Percentiles rank a stretch among this genome's conserved stretches.
Evolutionary conservation across 2,329 filamentous ascomycete species (phyloP).

Genomic region (Sporothrix phasma): DNA sequence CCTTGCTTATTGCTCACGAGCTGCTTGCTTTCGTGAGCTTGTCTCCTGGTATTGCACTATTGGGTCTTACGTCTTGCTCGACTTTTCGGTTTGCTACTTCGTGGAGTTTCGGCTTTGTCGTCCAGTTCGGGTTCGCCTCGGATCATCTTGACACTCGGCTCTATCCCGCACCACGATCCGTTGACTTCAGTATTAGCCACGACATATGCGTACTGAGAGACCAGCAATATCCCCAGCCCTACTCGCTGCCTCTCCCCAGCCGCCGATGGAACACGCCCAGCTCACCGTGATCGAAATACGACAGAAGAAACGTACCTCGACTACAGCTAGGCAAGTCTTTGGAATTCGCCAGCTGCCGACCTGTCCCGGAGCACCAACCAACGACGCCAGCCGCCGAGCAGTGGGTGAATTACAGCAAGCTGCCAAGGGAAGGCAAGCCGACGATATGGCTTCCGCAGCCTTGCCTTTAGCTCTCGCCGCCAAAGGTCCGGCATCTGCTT

Average conservation of each 20-base stretch:
- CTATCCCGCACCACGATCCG: neutral
- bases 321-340: neutral
- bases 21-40: constrained; percentile 3
- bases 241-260: neutral
- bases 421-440: neutral
- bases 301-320: neutral
- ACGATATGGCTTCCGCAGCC: neutral
- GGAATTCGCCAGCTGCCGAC: neutral
- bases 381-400: neutral
- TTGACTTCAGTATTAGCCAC: neutral
- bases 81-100: neutral
- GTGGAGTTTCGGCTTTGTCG: neutral
- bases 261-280: neutral
- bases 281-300: neutral
- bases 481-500: neutral
- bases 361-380: neutral
- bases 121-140: neutral
- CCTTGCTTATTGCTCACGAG: neutral
- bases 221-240: neutral
- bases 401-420: neutral
- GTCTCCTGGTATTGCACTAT: neutral
- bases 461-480: neutral
- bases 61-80: constrained; percentile 3
- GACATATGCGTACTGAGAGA: neutral
- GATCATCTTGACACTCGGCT: neutral